Evolutionary conservation across 2,329 filamentous ascomycete species (phyloP).

Genomic region (Aspergillus puulaauensis): DNA sequence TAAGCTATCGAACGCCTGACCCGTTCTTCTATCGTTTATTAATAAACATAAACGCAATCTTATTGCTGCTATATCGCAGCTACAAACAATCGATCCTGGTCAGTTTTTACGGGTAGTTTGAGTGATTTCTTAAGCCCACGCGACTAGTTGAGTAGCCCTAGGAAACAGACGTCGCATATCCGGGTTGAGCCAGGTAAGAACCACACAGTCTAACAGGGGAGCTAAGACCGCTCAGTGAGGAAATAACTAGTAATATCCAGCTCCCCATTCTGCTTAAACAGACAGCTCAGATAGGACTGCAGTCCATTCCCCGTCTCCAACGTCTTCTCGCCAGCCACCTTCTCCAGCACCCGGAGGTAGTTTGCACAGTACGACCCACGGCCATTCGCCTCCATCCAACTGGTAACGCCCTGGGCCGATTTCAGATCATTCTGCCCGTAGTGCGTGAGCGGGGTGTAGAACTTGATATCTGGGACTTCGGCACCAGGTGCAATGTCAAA

Average conservation of each 20-base stretch:
- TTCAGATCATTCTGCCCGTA: neutral
- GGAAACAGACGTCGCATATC: neutral
- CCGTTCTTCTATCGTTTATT: neutral
- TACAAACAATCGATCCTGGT: too few relatives aligned
- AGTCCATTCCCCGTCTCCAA: neutral
- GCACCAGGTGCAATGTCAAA: neutral
- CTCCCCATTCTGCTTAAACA: neutral
- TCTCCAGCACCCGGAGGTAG: neutral
- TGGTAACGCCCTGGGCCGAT: neutral
- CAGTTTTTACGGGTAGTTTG: too few relatives aligned
- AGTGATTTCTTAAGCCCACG: neutral
- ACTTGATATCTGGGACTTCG: neutral
- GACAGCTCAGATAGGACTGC: neutral
- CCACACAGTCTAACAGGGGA: too few relatives aligned
- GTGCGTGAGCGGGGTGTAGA: neutral
- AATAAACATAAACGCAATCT: neutral
- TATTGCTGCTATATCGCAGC: too few relatives aligned
- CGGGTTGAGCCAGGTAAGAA: neutral
- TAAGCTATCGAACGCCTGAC: too few relatives aligned
- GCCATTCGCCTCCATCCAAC: neutral
- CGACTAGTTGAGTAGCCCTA: neutral
- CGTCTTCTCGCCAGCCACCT: neutral
- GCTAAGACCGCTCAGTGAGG: neutral
- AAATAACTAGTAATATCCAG: neutral
- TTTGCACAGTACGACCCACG: neutral